Base-by-base conservation (phyloP, 2,329 filamentous ascomycete genomes). In the Orbilia brochopaga region DNA sequence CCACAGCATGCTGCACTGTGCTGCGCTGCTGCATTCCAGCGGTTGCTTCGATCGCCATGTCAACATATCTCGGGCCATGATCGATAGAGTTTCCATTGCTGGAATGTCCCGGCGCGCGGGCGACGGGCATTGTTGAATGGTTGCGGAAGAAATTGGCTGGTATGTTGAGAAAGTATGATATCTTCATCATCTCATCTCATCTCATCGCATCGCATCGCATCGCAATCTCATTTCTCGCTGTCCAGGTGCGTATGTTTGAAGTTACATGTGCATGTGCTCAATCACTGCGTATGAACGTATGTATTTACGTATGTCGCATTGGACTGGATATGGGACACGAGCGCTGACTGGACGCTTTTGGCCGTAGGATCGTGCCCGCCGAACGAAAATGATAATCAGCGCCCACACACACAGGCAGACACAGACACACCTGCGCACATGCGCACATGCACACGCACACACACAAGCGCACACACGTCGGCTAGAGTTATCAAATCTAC, bases 91-190 rank as follows among this genome's bases (percentile, higher is more conserved):
- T 65, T 65, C 40, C n/a, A 54, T 42, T 32, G 23, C 21, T 10
- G 51, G 50, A 52, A 60, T 72, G 60, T 55, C 51, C 64, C 8
- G 10, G 17, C n/a, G 50, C 19, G 30, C 37, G 8, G 10, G 60
- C 23, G 50, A 27, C 2, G 7, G 46, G 40, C 35, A 32, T 44
- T 37, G 40, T 37, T 32, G 35, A 65, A 60, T 72, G 67, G 46
- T 72, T 72, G 60, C 67, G 67, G 53, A 60, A 40, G 60, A 72
- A 65, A 65, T 65, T 72, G 48, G 60, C n/a, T 48, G 67, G 60
- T 72, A 72, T 65, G 67, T 32, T n/a, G n/a, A n/a, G n/a, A n/a
- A n/a, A n/a, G n/a, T n/a, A n/a, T n/a, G n/a, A n/a, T n/a, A n/a
- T n/a, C n/a, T n/a, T n/a, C n/a, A n/a, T n/a, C n/a, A n/a, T n/a